These are phyloP conservation scores for Vaccinium macrocarpon DNA, from an alignment of 148 eudicot genomes.

Conservation along the genomic window DNA sequence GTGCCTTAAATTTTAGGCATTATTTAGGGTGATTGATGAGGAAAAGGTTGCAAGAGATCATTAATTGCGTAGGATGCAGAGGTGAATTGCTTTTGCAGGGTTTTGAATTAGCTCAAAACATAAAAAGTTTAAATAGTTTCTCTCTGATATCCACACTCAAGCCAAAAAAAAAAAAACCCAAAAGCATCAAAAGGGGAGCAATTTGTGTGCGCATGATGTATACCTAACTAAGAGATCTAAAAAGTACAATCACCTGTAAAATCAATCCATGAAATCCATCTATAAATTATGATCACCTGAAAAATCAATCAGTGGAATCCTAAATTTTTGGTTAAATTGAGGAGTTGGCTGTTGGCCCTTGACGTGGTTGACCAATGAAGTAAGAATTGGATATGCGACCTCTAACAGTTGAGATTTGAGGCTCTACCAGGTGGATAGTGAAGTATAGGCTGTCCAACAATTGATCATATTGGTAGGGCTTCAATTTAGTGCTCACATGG, in stretches of 20 bases:
- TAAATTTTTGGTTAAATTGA: not conserved
- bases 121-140: not conserved
- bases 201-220: not conserved
- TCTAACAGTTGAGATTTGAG: not conserved
- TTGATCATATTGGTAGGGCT: not conserved
- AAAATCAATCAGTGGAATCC: not conserved
- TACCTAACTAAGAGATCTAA: not conserved
- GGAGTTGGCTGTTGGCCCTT: not conserved
- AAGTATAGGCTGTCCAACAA: not conserved
- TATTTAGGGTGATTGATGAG: not conserved
- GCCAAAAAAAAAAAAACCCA: not conserved
- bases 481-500: not conserved
- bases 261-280: not conserved
- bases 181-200: not conserved
- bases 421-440: not conserved
- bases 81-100: conserved; percentile 2
- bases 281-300: not conserved
- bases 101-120: not conserved
- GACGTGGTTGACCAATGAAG: not conserved
- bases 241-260: not conserved
- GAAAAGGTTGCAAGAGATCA: not conserved
- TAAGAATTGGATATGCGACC: not conserved
- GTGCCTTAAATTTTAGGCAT: not conserved
- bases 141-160: not conserved
- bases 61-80: not conserved